A percentile compares a stretch with the other conserved stretches of the same genome.
These are phyloP conservation scores for Metschnikowia similis DNA, from an alignment of 805 yeast species.

Conservation along the genomic window DNA sequence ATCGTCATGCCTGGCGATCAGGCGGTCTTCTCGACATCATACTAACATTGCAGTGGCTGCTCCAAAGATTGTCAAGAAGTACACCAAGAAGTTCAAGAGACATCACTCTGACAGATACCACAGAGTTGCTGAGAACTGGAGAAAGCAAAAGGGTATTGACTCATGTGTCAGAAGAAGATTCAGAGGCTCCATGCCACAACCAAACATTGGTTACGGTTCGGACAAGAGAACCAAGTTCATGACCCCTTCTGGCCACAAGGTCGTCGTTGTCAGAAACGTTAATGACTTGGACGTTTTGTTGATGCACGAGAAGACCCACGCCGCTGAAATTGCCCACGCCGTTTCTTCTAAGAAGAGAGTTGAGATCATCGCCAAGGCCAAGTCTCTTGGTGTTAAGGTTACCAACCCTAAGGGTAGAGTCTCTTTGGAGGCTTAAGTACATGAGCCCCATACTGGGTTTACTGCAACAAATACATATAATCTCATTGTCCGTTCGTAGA, in stretches of 20 bases:
- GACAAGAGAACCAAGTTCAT: constrained; percentile 97
- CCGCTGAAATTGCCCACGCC: constrained; percentile 99
- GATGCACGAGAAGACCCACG: constrained; percentile 97
- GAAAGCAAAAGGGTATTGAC: constrained; percentile 99
- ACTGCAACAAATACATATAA: constrained; percentile 20
- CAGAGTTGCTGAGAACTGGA: constrained; percentile 99
- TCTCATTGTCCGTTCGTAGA: constrained; percentile 11
- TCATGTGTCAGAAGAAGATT: constrained; percentile 99
- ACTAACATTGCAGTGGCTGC: constrained; percentile 72
- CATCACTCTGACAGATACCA: constrained; percentile 99
- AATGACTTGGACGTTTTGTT: constrained; percentile 92
- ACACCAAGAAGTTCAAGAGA: constrained; percentile 98
- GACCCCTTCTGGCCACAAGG: constrained; percentile 97
- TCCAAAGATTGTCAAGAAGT: constrained; percentile 99
- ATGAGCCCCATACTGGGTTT: constrained; percentile 16
- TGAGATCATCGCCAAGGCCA: constrained; percentile 92
- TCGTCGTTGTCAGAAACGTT: constrained; percentile 87
- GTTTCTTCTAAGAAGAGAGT: constrained; percentile 98
- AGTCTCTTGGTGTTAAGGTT: constrained; percentile 96
- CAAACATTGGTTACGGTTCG: constrained; percentile 99
- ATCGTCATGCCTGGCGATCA: background rate
- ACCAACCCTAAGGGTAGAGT: constrained; percentile 99
- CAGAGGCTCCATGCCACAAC: constrained; percentile 98
- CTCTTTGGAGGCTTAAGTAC: constrained; percentile 87
- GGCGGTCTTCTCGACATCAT: background rate